Evolutionary conservation across 2,329 filamentous ascomycete species (phyloP), one percentile per base, ranked within the genome.

Genomic region (Neonectria magnoliae): DNA sequence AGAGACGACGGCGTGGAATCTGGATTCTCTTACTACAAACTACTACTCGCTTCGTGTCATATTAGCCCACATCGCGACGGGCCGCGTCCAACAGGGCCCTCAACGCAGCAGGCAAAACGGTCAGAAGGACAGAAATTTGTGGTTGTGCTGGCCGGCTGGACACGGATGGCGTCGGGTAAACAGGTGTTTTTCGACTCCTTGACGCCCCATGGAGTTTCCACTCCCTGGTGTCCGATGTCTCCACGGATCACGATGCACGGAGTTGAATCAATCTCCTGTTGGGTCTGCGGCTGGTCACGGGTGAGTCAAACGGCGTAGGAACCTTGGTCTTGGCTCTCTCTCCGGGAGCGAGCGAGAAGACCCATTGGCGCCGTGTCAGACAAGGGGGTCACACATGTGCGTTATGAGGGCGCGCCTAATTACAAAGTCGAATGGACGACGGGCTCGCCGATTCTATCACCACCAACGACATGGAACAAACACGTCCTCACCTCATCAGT

Each of bases 121-220:
- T 42, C n/a, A 42, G 38, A 60, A n/a, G 27, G 16, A 20, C 16
- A 33, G 11, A n/a, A 51, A 29, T 56, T 47, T 38, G 16, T 56
- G 11, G 11, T 13, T 18, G 29, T 41, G 16, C 10, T 6, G 38
- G 57, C 60, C 56, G 55, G 51, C 33, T 66, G 50, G 59, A 22
- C 44, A 47, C 62, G 66, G 57, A 62, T 56, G 56, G 50, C 44
- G 64, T 57, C 65, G 66, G 64, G 27, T 54, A 27, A 44, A 41
- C 16, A 16, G 16, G 42, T 42, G 45, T 55, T 56, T 52, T 38
- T 36, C n/a, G 16, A 8, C 16, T 57, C 36, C 41, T 13, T 36
- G 22, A 22, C 3, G 11, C 5, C 25, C 18, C 20, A 25, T 14
- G 54, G 31, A 13, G 42, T 38, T 48, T 57, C 18, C 47, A 44